Conservation (phyloP, 2,329 filamentous ascomycete genomes). For the Cadophora luteo-olivacea region DNA sequence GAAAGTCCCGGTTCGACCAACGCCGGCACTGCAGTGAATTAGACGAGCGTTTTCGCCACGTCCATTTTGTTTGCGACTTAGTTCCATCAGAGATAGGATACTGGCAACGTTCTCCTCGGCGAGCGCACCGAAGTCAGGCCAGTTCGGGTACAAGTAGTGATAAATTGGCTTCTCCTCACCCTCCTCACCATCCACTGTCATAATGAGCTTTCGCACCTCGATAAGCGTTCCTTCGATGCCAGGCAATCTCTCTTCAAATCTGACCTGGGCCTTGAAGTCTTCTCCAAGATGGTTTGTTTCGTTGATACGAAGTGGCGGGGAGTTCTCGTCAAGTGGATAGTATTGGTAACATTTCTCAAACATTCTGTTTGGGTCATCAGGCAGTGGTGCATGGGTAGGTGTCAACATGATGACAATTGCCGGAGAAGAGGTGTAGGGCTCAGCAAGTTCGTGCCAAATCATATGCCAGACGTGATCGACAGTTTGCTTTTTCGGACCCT, state of each 20-base stretch:
- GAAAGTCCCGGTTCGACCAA: conserved; percentile 93
- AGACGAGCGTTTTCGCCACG: conserved; percentile 74
- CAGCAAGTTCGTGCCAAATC: conserved; percentile 75
- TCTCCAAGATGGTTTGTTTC: conserved; percentile 69
- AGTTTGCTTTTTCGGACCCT: conserved; percentile 82
- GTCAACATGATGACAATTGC: conserved; percentile 95
- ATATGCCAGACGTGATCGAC: conserved; percentile 93
- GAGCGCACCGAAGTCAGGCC: conserved; percentile 91
- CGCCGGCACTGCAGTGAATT: conserved; percentile 88
- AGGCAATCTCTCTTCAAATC: conserved; percentile 58
- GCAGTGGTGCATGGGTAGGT: conserved; percentile 68
- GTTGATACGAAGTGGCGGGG: conserved; percentile 62
- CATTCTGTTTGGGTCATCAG: conserved; percentile 54
- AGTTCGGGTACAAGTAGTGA: conserved; percentile 85
- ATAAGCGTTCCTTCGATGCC: conserved; percentile 64
- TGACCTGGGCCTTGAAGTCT: conserved; percentile 71
- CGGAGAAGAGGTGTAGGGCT: conserved; percentile 59
- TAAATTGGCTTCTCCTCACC: conserved; percentile 70
- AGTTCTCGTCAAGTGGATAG: conserved; percentile 68
- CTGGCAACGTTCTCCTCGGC: conserved; percentile 69
- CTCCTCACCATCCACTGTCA: conserved; percentile 51
- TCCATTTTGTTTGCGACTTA: conserved; percentile 66
- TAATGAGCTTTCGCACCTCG: conserved; percentile 76
- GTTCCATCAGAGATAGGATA: conserved; percentile 72
- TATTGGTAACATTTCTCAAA: conserved; percentile 87